phyloP scores from a whole-genome alignment of 2,329 filamentous ascomycete species.

The Penicillium expansum region DNA sequence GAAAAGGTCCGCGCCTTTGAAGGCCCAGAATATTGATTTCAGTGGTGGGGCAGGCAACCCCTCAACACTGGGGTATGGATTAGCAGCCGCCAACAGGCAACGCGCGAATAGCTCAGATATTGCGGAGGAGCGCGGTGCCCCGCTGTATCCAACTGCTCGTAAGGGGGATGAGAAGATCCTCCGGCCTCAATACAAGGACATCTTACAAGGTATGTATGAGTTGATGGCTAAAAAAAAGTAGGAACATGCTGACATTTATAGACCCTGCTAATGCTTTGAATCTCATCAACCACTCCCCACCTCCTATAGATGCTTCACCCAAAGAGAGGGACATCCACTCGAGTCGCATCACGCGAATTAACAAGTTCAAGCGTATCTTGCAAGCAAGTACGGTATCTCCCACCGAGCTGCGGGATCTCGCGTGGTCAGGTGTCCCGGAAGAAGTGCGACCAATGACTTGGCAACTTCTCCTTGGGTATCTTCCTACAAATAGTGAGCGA shows the following conservation, averaged over 20 bases:
- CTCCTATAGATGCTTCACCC: constrained; percentile 68
- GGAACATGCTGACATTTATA: constrained; percentile 15
- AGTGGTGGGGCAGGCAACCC: constrained; percentile 31
- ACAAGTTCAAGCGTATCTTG: constrained; percentile 96
- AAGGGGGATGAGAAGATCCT: constrained; percentile 93
- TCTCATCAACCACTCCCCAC: constrained; percentile 81
- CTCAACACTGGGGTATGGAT: constrained; percentile 30
- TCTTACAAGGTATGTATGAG: constrained; percentile 62
- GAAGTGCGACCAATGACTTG: constrained; percentile 99
- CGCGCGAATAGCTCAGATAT: constrained; percentile 90
- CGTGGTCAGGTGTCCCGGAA: constrained; percentile 91
- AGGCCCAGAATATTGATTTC: constrained; percentile 46
- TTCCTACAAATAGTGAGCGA: constrained; percentile 94
- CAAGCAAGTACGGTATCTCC: constrained; percentile 88
- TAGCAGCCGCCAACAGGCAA: constrained; percentile 51
- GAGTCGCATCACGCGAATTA: constrained; percentile 86
- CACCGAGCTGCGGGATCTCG: constrained; percentile 75
- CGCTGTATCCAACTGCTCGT: constrained; percentile 82
- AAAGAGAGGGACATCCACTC: constrained; percentile 86
- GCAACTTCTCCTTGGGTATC: constrained; percentile 91
- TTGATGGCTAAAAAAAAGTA: background rate
- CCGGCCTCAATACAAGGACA: constrained; percentile 95
- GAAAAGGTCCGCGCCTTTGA: constrained; percentile 49
- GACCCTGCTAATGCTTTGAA: constrained; percentile 91
- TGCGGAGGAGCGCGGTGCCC: constrained; percentile 78